These are phyloP conservation scores for Mortierella hygrophila DNA, from an alignment of 192 early-diverging fungal genomes.

Conservation along the genomic window DNA sequence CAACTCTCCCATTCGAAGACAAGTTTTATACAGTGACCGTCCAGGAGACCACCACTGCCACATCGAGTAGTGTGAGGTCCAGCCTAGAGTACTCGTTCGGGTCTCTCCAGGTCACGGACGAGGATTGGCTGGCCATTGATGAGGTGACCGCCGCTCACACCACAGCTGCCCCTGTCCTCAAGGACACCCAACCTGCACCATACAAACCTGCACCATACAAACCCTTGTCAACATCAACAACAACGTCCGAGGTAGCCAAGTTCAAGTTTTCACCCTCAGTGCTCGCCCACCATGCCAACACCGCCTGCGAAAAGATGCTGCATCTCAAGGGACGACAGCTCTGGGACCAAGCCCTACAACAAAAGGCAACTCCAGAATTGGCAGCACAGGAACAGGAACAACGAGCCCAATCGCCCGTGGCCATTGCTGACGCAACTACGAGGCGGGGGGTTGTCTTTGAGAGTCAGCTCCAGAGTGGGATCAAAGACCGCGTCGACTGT, in stretches of 20 bases:
- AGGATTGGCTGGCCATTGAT: slow-evolving; percentile 31
- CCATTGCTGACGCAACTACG: slow-evolving; percentile 24
- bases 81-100: slow-evolving; percentile 35
- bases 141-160: background rate
- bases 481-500: slow-evolving; percentile 32
- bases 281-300: slow-evolving; percentile 42
- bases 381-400: background rate
- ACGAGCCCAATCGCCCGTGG: background rate
- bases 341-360: slow-evolving; percentile 3
- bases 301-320: slow-evolving; percentile 51
- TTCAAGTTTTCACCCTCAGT: slow-evolving; percentile 48
- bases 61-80: background rate
- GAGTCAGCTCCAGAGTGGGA: slow-evolving; percentile 6
- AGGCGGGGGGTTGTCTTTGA: slow-evolving; percentile 33
- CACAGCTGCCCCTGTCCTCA: too few species aligned
- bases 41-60: background rate
- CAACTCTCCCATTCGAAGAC: background rate
- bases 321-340: slow-evolving; percentile 40
- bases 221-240: background rate
- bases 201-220: background rate
- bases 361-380: background rate
- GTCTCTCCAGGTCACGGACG: slow-evolving; percentile 24
- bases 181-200: background rate
- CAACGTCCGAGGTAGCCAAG: background rate
- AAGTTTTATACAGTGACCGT: background rate